Evolutionary conservation across 768 basidiomycete genomes (phyloP), one percentile per base, ranked within the genome.

Genomic region (Suillus occidentalis): DNA sequence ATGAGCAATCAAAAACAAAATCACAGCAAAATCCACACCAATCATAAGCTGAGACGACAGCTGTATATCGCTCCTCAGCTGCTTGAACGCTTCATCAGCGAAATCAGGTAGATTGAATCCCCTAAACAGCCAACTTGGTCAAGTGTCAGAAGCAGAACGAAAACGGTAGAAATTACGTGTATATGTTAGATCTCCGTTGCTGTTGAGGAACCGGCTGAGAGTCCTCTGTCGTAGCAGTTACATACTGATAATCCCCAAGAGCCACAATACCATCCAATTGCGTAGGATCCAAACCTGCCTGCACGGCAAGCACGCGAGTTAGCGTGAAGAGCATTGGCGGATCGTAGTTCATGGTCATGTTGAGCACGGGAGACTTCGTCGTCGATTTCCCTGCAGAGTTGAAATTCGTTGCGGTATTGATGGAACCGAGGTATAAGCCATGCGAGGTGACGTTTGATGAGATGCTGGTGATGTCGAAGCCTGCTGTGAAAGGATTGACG

Each of bases 281-380:
- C 6, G 80, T 77, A 1, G 84, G 83, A 65, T 84, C 78, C 61
- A 89, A 72, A 1, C 88, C 87, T 12, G 89, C 89, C 63, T 87
- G 81, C 14, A 87, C 81, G 4, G 89, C 89, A 13, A 91, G 80
- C 6, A 81, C 78, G n/a, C 89, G 84, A 39, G 89, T 88, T 28
- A 92, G 78, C 0, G 89, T 88, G 73, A 92, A 92, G 43, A 92
- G 77, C n/a, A 83, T 77, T 10, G 84, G 73, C 22, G 89, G 89
- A 67, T 90, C 86, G 67, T 87, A 82, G 71, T 91, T 89, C 84
- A 91, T 84, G 69, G 85, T 76, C 62, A 91, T 76, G 64, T 86
- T 76, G 64, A 92, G 77, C 7, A 71, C 72, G 9, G 90, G 89
- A 2, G 88, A 89, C 39, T 79, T 75, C 3, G 84, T 87, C 4